Base-by-base conservation (phyloP, 495 filamentous ascomycete genomes). In the Daldinia decipiens region DNA sequence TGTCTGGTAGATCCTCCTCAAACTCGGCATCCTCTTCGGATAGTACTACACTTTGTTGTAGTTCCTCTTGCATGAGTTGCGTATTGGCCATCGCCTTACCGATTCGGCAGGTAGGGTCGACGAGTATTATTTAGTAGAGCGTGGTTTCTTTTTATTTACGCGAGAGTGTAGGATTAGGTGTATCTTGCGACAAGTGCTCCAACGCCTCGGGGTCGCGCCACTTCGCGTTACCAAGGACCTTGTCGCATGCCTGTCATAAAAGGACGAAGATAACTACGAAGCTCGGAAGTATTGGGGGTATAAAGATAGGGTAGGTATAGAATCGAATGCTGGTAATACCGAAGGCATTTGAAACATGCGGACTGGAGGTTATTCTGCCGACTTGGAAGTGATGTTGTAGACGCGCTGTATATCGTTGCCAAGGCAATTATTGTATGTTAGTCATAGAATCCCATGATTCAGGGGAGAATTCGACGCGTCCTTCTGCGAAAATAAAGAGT, bases 31-130 rank as follows among this genome's bases (percentile, higher is more conserved):
- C 80, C 40, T 77, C 80, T 70, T 82, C 81, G 5, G 81, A 82
- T 59, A 80, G 74, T 62, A 84, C 71, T 40, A 79, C 82, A 59
- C 82, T 84, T 57, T 84, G 82, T 60, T 85, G 83, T 56, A 84
- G 71, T 69, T 84, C 79, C 53, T 85, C 83, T 73, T 84, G 79
- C 82, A 82, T 84, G 47, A 83, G 77, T 61, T 83, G 83, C 45
- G 82, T 79, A 34, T 80, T 80, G 24, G 82, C 78, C 83, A 85
- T 85, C 24, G 61, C 75, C 54, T 66, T 34, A 38, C 45, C 1
- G 32, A 57, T 40, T 29, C 17, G 31, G 47, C 5, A 34, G 7
- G 29, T 12, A 8, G 32, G 26, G 13, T 43, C 13, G 24, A 19
- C 34, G 15, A 40, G 43, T 24, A 47, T 47, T 19, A 19, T 11